Evolutionary conservation across 768 basidiomycete genomes (phyloP), one percentile per base, ranked within the genome.

Genomic region (Rhodotorula graminis): DNA sequence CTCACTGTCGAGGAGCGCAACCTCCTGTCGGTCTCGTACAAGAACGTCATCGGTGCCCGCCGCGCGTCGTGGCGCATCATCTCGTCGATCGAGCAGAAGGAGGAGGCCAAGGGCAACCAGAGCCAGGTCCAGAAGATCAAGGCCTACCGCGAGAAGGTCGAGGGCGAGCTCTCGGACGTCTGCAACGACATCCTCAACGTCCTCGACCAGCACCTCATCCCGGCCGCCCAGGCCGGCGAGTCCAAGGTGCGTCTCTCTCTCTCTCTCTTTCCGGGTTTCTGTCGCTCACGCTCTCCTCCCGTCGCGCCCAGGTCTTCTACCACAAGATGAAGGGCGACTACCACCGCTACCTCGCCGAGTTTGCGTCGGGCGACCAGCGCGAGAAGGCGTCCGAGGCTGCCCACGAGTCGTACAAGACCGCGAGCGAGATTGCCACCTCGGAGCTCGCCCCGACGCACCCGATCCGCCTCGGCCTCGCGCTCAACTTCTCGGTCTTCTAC

Each of bases 261-360:
- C 23, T 23, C 47, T 21, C 21, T 12, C 44, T 14, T 46, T 49
- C 47, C 1, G 47, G 18, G 19, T 49, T 57, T n/a, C n/a, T n/a
- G n/a, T n/a, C n/a, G n/a, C n/a, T n/a, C n/a, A n/a, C n/a, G n/a
- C 27, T 53, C 18, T 33, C 25, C 21, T 40, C n/a, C n/a, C n/a
- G 37, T 42, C 8, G 11, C 31, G 10, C 7, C 19, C 67, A 75
- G 73, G 78, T 79, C 57, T 98, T 97, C 87, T 98, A 98, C 86
- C 93, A 95, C 88, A 97, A 97, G 89, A 96, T 93, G 93, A 95
- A 92, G 93, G 93, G 93, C 83, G 93, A 97, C 83, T 95, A 97
- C 84, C 93, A 96, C 86, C 92, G 93, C 79, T 97, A 96, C 85
- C 90, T 95, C 78, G 95, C 94, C 79, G 94, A 98, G 84, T 98